These are phyloP conservation scores for Leccinum variicolor DNA, from an alignment of 768 basidiomycete species.

Conservation along the genomic window DNA sequence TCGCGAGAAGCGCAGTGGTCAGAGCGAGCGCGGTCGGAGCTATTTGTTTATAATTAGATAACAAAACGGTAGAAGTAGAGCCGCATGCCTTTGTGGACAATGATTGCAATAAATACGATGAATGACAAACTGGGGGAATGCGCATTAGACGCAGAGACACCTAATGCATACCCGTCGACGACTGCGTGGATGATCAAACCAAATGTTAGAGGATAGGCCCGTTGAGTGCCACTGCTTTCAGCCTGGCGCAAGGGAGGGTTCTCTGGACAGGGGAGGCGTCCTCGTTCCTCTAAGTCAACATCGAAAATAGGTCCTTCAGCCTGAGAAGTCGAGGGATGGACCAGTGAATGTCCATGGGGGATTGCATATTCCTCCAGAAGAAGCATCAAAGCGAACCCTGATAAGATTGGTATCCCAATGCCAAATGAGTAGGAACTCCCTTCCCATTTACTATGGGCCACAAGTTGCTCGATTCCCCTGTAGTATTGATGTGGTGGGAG, in stretches of 20 bases:
- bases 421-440: slow-evolving; percentile 44
- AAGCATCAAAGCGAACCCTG: slow-evolving; percentile 58
- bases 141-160: slow-evolving; percentile 59
- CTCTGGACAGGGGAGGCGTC: slow-evolving; percentile 30
- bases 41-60: slow-evolving; percentile 31
- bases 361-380: slow-evolving; percentile 62
- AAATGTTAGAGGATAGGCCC: slow-evolving; percentile 72
- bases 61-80: not conserved
- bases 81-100: slow-evolving; percentile 79
- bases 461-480: slow-evolving; percentile 72
- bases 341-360: slow-evolving; percentile 43
- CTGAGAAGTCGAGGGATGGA: slow-evolving; percentile 11
- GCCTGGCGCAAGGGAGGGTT: slow-evolving; percentile 6
- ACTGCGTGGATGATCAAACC: slow-evolving; percentile 86
- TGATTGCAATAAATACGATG: slow-evolving; percentile 86
- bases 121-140: slow-evolving; percentile 57
- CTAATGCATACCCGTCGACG: slow-evolving; percentile 90
- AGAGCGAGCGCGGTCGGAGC: slow-evolving; percentile 91
- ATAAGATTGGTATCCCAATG: slow-evolving; percentile 61
- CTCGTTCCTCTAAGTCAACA: slow-evolving; percentile 58
- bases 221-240: slow-evolving; percentile 28
- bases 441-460: slow-evolving; percentile 32
- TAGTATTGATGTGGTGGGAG: not conserved
- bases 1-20: slow-evolving; percentile 79
- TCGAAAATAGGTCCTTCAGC: slow-evolving; percentile 42